Percentiles rank a stretch among this genome's conserved stretches.
phyloP scores from a whole-genome alignment of 2,329 filamentous ascomycete species.

The Tolypocladium tundrense region DNA sequence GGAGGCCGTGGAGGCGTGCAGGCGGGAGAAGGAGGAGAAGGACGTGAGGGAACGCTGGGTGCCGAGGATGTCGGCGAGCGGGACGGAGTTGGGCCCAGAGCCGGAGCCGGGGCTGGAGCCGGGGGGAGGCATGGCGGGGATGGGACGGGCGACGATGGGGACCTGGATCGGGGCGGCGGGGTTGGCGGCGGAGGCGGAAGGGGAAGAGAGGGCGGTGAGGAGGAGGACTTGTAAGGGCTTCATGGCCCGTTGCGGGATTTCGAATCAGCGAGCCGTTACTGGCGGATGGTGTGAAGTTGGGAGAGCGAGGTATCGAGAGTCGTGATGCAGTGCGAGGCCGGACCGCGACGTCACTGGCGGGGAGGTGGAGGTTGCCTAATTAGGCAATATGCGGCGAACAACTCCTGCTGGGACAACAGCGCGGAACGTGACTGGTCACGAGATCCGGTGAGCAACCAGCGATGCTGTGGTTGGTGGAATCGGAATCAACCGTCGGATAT shows the following conservation, averaged over 20 bases:
- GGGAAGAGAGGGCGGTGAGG: neutral
- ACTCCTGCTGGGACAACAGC: neutral
- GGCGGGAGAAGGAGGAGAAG: slow-evolving; percentile 72
- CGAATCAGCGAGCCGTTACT: neutral
- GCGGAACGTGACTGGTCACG: neutral
- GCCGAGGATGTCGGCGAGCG: slow-evolving; percentile 77
- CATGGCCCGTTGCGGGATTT: slow-evolving; percentile 1
- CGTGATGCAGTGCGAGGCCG: neutral
- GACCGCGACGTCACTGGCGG: neutral
- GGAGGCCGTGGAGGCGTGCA: slow-evolving; percentile 56
- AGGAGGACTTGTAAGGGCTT: slow-evolving; percentile 3
- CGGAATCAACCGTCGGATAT: neutral
- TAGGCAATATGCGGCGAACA: neutral
- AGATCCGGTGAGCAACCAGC: neutral
- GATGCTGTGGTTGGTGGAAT: neutral
- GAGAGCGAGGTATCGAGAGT: neutral
- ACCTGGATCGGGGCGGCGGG: slow-evolving; percentile 7
- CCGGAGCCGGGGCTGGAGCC: slow-evolving; percentile 4
- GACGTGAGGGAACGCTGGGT: slow-evolving; percentile 70
- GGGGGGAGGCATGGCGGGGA: slow-evolving; percentile 11
- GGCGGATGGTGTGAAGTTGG: neutral
- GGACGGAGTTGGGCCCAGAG: slow-evolving; percentile 36
- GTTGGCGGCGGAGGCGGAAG: neutral
- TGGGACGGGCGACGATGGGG: slow-evolving; percentile 7
- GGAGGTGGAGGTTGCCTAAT: neutral